Percentiles rank a stretch among this genome's conserved stretches.
Conservation (phyloP, 2,329 filamentous ascomycete genomes). For the Calonectria montana region DNA sequence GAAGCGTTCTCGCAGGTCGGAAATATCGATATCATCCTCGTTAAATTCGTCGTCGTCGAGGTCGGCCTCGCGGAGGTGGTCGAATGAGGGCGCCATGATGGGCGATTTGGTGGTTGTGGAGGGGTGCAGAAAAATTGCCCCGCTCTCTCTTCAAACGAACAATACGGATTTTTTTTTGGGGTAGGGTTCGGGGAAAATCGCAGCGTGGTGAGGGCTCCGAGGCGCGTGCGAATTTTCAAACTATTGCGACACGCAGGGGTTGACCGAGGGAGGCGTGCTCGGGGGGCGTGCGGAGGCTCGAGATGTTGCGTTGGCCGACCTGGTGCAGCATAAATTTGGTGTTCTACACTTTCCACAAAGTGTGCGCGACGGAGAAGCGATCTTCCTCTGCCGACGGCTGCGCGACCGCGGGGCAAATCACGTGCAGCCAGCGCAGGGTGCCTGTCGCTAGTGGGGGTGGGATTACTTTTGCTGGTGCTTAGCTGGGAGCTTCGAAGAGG, state of each 20-base stretch:
- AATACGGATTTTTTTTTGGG: constrained; percentile 32
- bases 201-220: constrained; percentile 30
- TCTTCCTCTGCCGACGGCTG: constrained; percentile 49
- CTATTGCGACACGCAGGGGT: constrained; percentile 35
- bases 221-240: constrained; percentile 34
- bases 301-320: constrained; percentile 42
- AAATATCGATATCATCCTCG: constrained; percentile 94
- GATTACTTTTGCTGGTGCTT: constrained; percentile 33
- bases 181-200: constrained; percentile 15
- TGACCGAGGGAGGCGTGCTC: constrained; percentile 39
- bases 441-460: constrained; percentile 37
- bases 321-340: constrained; percentile 52
- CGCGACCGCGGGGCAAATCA: constrained; percentile 54
- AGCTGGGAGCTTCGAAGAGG: constrained; percentile 45
- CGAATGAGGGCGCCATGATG: constrained; percentile 91
- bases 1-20: constrained; percentile 92
- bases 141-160: constrained; percentile 45
- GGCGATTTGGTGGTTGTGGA: constrained; percentile 47
- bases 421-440: constrained; percentile 47
- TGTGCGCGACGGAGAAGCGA: constrained; percentile 56
- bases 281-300: constrained; percentile 43
- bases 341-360: constrained; percentile 51
- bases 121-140: constrained; percentile 52
- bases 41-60: constrained; percentile 88
- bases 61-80: constrained; percentile 91